Evolutionary conservation across 768 basidiomycete species (phyloP).

Genomic region (Podaxis sp.): DNA sequence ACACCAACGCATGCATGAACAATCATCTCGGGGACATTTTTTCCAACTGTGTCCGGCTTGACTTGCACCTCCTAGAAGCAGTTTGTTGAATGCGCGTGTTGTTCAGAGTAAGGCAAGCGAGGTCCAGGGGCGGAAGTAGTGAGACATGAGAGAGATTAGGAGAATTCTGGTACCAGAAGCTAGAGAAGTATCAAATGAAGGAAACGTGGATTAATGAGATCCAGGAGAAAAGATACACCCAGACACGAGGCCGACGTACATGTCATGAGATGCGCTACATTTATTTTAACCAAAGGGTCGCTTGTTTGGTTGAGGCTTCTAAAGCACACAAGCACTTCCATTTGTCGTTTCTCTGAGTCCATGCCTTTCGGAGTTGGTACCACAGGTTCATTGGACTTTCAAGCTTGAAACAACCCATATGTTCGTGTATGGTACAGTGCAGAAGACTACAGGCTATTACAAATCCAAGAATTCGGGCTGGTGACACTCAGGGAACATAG

Average conservation of each 20-base stretch:
- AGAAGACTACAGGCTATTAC: neutral
- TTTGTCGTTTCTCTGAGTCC: neutral
- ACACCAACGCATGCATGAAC: neutral
- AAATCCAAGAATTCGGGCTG: neutral
- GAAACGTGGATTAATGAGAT: neutral
- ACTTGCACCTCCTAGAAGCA: neutral
- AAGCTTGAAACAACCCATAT: no score
- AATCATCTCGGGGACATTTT: neutral
- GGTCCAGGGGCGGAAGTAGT: neutral
- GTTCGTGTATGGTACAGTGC: neutral
- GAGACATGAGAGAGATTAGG: neutral
- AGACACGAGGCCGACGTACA: neutral
- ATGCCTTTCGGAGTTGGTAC: no score
- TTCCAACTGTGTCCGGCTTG: neutral
- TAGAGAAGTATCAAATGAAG: neutral
- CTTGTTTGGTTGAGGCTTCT: neutral
- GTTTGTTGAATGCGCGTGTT: neutral
- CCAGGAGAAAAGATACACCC: constrained; percentile 2
- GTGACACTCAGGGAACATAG: constrained; percentile 48
- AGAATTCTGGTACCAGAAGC: neutral
- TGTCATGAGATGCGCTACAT: neutral
- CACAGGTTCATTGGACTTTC: no score
- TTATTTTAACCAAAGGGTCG: neutral
- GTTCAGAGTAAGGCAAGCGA: neutral
- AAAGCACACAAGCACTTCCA: neutral